Conservation (phyloP, 2,329 filamentous ascomycete species). For the Colletotrichum acutatum region DNA sequence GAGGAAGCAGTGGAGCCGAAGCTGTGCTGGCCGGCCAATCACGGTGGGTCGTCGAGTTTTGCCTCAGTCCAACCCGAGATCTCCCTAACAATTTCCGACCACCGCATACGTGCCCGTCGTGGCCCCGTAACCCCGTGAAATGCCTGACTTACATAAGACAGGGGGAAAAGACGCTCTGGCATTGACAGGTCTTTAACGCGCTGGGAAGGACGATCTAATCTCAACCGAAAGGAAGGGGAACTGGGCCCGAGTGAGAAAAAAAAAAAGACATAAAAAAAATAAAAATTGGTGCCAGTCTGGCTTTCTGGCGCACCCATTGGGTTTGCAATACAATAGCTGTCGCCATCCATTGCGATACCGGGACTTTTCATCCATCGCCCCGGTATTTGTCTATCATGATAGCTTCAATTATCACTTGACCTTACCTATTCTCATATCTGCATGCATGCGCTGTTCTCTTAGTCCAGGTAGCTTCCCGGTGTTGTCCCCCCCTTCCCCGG, state of each 20-base stretch:
- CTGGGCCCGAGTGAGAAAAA: neutral
- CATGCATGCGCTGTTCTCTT: slow-evolving; percentile 16
- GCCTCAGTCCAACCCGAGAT: slow-evolving; percentile 38
- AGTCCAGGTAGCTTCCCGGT: slow-evolving; percentile 11
- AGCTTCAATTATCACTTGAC: neutral
- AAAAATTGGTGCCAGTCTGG: slow-evolving; percentile 23
- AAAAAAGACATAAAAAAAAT: neutral
- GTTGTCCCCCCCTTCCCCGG: slow-evolving; percentile 28
- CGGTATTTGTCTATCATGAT: slow-evolving; percentile 1
- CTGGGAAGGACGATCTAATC: slow-evolving; percentile 23
- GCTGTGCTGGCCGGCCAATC: slow-evolving; percentile 32
- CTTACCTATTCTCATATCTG: slow-evolving; percentile 3
- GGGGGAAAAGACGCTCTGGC: neutral
- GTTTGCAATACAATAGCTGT: neutral
- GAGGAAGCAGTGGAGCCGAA: slow-evolving; percentile 39
- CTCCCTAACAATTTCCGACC: slow-evolving; percentile 37
- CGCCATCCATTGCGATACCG: neutral
- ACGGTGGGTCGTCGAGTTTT: slow-evolving; percentile 26
- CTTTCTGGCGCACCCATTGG: slow-evolving; percentile 21
- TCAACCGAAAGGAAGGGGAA: neutral
- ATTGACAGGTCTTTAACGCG: neutral
- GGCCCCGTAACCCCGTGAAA: slow-evolving; percentile 28
- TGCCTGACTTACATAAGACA: slow-evolving; percentile 6
- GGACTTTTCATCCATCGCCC: neutral
- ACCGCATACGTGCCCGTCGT: slow-evolving; percentile 15